These are phyloP conservation scores for Aspergillus intermedius DNA, from an alignment of 2,329 filamentous ascomycete species.

Conservation along the genomic window DNA sequence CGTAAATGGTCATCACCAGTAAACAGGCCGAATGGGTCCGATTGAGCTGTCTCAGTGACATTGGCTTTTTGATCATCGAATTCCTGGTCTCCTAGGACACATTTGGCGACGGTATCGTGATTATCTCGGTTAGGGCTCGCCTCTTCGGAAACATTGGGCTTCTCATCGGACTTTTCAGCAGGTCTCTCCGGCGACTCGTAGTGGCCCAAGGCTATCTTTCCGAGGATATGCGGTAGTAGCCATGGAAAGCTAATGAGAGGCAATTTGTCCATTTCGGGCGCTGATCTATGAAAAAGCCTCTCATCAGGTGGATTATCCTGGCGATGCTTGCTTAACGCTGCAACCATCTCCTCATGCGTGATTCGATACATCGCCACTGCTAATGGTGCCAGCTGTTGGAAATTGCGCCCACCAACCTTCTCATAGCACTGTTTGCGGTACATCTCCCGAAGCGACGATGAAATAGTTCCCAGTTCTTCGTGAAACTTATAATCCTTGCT, in stretches of 20 bases:
- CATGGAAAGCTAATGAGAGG: constrained; percentile 92
- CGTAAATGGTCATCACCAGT: background rate
- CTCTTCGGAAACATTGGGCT: background rate
- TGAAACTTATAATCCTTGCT: constrained; percentile 77
- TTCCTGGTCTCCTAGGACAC: too few relatives aligned
- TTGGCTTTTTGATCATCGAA: background rate
- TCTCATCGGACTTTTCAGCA: background rate
- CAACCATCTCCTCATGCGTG: constrained; percentile 63
- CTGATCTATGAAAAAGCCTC: constrained; percentile 6
- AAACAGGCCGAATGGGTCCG: background rate
- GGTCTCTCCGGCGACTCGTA: constrained; percentile 18
- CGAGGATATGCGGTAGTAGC: constrained; percentile 71
- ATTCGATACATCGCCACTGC: constrained; percentile 83
- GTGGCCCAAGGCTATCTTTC: constrained; percentile 55
- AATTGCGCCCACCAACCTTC: constrained; percentile 55
- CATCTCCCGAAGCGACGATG: constrained; percentile 58
- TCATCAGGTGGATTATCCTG: constrained; percentile 14
- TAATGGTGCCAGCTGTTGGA: constrained; percentile 60
- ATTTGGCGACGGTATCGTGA: background rate
- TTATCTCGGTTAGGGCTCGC: constrained; percentile 2
- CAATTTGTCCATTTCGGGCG: constrained; percentile 41
- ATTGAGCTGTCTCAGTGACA: background rate
- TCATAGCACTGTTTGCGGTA: constrained; percentile 63
- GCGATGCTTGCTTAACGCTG: constrained; percentile 49
- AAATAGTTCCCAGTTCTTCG: constrained; percentile 70